A percentile compares a stretch with the other conserved stretches of the same genome.
phyloP scores from a whole-genome alignment of 1,139 yeast genomes.

The Candida tropicalis region DNA sequence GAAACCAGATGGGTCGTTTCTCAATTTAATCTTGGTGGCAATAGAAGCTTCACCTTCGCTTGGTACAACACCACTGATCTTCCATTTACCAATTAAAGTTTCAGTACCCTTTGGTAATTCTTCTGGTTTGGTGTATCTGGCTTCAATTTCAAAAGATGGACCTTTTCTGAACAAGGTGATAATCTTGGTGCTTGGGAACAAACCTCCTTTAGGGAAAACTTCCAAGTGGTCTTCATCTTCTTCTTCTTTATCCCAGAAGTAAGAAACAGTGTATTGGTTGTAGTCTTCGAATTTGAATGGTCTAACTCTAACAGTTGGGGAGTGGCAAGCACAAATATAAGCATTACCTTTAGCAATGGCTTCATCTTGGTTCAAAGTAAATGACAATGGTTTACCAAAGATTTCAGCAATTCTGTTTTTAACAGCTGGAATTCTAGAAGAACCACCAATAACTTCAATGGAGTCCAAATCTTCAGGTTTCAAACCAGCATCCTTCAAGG shows the following conservation, averaged over 20 bases:
- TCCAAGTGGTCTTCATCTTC: constrained; percentile 93
- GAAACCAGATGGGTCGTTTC: constrained; percentile 97
- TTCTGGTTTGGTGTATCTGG: constrained; percentile 77
- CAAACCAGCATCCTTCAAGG: constrained; percentile 80
- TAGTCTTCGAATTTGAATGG: constrained; percentile 98
- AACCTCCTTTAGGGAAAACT: constrained; percentile 94
- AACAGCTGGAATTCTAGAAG: constrained; percentile 94
- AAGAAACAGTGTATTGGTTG: constrained; percentile 90
- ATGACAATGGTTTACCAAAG: constrained; percentile 85
- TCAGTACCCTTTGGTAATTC: constrained; percentile 75
- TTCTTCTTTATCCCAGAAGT: constrained; percentile 92
- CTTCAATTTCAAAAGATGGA: constrained; percentile 78
- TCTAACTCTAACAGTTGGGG: constrained; percentile 98
- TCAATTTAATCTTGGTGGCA: constrained; percentile 89
- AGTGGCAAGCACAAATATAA: constrained; percentile 97
- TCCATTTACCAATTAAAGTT: constrained; percentile 79
- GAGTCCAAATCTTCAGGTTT: constrained; percentile 77
- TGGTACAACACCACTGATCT: constrained; percentile 81
- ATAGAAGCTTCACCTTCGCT: constrained; percentile 75
- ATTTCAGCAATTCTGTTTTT: constrained; percentile 79
- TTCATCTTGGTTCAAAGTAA: constrained; percentile 98
- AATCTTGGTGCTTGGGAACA: constrained; percentile 93
- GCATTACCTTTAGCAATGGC: constrained; percentile 99
- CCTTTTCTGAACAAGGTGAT: constrained; percentile 91
- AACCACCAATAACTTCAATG: constrained; percentile 96